Evolutionary conservation across 1,284 basidiomycete genomes (phyloP).

Genomic region (Cryptococcus maquisensis): DNA sequence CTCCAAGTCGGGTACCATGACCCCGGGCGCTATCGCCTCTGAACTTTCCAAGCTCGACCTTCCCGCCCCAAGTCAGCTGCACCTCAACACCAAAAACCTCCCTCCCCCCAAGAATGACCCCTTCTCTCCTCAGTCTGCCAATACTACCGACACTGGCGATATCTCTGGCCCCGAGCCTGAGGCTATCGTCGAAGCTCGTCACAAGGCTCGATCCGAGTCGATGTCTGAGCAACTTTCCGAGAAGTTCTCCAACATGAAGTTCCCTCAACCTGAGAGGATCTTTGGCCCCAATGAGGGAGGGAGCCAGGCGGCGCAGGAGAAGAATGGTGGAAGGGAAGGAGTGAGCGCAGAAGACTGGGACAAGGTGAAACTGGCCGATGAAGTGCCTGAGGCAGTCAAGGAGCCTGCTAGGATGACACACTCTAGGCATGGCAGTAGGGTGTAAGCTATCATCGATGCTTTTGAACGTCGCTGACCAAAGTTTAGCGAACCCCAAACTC

Average conservation of each 20-base stretch:
- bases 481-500: conserved; percentile 9
- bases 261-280: conserved; percentile 49
- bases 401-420: conserved; percentile 37
- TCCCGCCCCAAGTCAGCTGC: conserved; percentile 40
- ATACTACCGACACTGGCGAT: conserved; percentile 23
- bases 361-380: conserved; percentile 45
- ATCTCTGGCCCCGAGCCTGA: conserved; percentile 48
- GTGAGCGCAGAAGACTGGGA: conserved; percentile 47
- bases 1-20: conserved; percentile 29
- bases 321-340: conserved; percentile 23
- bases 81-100: conserved; percentile 18
- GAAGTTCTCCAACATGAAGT: conserved; percentile 42
- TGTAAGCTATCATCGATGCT: conserved; percentile 23
- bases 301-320: conserved; percentile 15
- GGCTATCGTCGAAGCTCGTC: conserved; percentile 32
- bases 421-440: conserved; percentile 34
- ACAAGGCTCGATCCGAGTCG: conserved; percentile 39
- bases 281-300: conserved; percentile 42
- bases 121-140: conserved; percentile 11
- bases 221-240: conserved; percentile 46
- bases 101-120: conserved; percentile 8
- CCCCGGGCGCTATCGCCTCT: conserved; percentile 44
- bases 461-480: background rate
- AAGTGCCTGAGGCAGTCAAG: conserved; percentile 47
- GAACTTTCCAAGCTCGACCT: conserved; percentile 46